Conservation (phyloP, 169 alveolate species). For the Condylostoma magnum region DNA sequence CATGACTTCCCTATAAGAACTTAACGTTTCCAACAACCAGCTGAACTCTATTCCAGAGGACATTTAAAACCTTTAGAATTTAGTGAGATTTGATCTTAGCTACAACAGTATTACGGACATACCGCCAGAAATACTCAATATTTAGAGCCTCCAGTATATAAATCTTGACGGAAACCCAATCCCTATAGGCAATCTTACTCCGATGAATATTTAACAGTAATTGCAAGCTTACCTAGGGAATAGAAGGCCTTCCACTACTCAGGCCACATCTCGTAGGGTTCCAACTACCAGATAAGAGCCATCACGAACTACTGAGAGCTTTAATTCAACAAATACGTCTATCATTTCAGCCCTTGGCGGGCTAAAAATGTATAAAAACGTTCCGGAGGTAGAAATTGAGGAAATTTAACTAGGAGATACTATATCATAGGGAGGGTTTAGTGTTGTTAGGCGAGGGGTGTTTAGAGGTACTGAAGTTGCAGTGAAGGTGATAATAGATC, state of each 20-base stretch:
- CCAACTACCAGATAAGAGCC: constrained; percentile 27
- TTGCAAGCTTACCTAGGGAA: constrained; percentile 32
- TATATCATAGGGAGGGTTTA: constrained; percentile 84
- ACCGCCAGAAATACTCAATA: constrained; percentile 29
- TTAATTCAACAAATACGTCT: no score
- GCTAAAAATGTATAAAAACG: constrained; percentile 49
- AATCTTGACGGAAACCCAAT: constrained; percentile 46
- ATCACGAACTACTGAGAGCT: no score
- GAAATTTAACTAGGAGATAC: constrained; percentile 71
- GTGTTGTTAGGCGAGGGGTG: constrained; percentile 68
- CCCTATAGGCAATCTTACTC: constrained; percentile 39
- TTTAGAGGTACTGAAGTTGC: constrained; percentile 77
- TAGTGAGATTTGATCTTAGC: constrained; percentile 54
- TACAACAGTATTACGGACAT: constrained; percentile 47
- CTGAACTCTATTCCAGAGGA: constrained; percentile 23
- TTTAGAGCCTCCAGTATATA: constrained; percentile 42
- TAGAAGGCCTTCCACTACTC: constrained; percentile 9
- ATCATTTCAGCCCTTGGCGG: no score
- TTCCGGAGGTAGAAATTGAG: constrained; percentile 59
- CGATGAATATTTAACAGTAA: constrained; percentile 37
- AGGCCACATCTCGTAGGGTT: constrained; percentile 1
- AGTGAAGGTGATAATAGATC: constrained; percentile 80
- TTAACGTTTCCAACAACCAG: constrained; percentile 26
- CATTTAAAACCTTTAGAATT: constrained; percentile 28
- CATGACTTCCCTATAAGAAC: constrained; percentile 8